phyloP scores from a whole-genome alignment of 345 rosid genomes.

The Erucastrum elatum region DNA sequence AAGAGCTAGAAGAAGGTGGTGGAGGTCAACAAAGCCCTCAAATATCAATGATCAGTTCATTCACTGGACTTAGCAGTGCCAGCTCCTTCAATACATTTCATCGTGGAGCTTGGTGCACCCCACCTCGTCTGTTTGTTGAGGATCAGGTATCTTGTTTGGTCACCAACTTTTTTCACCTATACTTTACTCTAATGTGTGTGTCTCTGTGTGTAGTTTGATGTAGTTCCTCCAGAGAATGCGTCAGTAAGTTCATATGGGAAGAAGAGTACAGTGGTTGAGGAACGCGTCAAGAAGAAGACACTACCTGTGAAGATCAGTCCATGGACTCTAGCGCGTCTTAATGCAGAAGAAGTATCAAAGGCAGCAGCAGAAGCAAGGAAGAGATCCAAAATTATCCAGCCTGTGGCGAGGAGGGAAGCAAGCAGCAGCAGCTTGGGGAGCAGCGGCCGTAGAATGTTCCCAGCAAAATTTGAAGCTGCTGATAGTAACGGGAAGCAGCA shows the following conservation, averaged over 20 bases:
- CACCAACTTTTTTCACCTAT: neutral
- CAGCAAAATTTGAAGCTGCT: neutral
- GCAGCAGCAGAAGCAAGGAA: neutral
- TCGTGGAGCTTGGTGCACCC: slow-evolving; percentile 99
- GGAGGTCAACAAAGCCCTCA: slow-evolving; percentile 94
- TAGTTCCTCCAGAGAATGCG: slow-evolving; percentile 94
- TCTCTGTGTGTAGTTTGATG: slow-evolving; percentile 70
- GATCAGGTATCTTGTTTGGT: slow-evolving; percentile 67
- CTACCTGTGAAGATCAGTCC: slow-evolving; percentile 33
- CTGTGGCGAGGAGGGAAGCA: neutral
- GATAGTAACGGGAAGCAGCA: neutral
- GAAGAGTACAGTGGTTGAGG: slow-evolving; percentile 52
- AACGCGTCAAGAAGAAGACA: slow-evolving; percentile 69
- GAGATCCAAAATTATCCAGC: neutral
- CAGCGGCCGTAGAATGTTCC: slow-evolving; percentile 6
- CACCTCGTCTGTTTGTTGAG: slow-evolving; percentile 92
- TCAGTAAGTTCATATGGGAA: slow-evolving; percentile 92
- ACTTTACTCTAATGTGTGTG: slow-evolving; percentile 2
- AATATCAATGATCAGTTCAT: slow-evolving; percentile 93
- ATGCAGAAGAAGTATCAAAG: neutral
- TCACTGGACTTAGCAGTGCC: slow-evolving; percentile 94
- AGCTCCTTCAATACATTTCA: slow-evolving; percentile 94
- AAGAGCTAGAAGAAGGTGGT: slow-evolving; percentile 82
- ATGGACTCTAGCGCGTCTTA: neutral
- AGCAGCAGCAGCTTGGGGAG: slow-evolving; percentile 60